Evolutionary conservation across 1,284 basidiomycete genomes (phyloP).

Genomic region (Ceratobasidium sp.): DNA sequence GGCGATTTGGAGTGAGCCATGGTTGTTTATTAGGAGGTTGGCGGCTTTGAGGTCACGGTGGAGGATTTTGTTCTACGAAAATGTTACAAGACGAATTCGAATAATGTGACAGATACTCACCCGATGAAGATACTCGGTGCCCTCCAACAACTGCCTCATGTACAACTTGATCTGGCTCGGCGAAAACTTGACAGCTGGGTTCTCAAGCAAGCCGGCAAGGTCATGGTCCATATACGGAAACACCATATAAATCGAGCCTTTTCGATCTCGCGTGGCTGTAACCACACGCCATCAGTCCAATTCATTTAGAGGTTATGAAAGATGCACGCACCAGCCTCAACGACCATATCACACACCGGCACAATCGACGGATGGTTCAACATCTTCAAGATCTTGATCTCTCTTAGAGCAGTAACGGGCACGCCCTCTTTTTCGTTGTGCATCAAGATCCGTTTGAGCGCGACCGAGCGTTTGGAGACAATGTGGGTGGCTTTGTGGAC

Average conservation of each 20-base stretch:
- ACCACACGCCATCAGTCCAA: slow-evolving; percentile 16
- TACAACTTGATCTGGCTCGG: slow-evolving; percentile 95
- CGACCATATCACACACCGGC: slow-evolving; percentile 92
- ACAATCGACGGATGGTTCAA: slow-evolving; percentile 90
- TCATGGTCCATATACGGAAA: slow-evolving; percentile 99
- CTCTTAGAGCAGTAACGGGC: slow-evolving; percentile 96
- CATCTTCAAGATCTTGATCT: slow-evolving; percentile 96
- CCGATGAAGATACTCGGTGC: slow-evolving; percentile 94
- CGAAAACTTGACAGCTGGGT: slow-evolving; percentile 84
- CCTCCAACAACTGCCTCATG: slow-evolving; percentile 94
- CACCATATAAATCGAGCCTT: slow-evolving; percentile 89
- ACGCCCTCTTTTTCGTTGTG: slow-evolving; percentile 97
- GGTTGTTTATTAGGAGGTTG: slow-evolving; percentile 93
- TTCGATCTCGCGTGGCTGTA: slow-evolving; percentile 47
- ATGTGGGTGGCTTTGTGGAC: slow-evolving; percentile 88
- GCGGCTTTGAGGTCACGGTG: slow-evolving; percentile 99
- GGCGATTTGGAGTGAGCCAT: slow-evolving; percentile 88
- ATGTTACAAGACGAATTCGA: not conserved
- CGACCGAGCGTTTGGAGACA: slow-evolving; percentile 71
- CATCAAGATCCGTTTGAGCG: slow-evolving; percentile 95
- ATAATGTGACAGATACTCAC: slow-evolving; percentile 62
- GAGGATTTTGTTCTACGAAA: slow-evolving; percentile 87
- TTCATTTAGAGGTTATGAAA: slow-evolving; percentile 59
- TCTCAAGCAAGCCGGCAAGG: slow-evolving; percentile 93
- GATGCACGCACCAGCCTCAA: slow-evolving; percentile 58